Base-by-base conservation (phyloP, 257 asterid genomes). In the Striga asiatica region DNA sequence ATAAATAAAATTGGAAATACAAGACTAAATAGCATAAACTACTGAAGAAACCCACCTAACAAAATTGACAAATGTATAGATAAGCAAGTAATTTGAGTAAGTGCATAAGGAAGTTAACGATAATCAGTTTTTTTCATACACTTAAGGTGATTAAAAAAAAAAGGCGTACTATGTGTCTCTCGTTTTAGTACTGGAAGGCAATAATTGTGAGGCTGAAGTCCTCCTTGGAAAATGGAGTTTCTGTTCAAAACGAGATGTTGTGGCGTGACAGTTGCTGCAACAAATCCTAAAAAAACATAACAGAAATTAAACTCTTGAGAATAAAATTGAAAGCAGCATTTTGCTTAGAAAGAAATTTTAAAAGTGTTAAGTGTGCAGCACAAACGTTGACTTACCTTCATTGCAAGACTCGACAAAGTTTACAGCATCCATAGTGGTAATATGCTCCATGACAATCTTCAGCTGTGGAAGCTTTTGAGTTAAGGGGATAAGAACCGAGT, bases 251-350 rank as follows among this genome's bases (percentile, higher is more conserved):
- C 77, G 54, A 91, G 87, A 80, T 91, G 98, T 14, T 91, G 98
- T 11, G 98, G 98, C 31, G 98, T 91, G 73, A 91, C 94, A 4
- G 98, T 91, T 58, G 98, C 98, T 13, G 94, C 98, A 43, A 91
- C 83, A 72, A 52, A 81, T 60, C 98, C 98, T 91, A 23, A 47
- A 27, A 67, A 68, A 39, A 39, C 8, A 34, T 10, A 27, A 27
- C 7, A 7, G 32, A 27, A 27, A 27, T 2, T 27, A 27, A 2
- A 27, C 7, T 27, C 32, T 27, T 27, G 32, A 27, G 21, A 37
- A 12, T 0, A 17, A 42, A 42, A 14, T 8, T 2, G 49, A 17
- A 2, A 6, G 14, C 32, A 27, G n/a, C n/a, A n/a, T n/a, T 9
- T 14, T 6, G 14, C 12, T 62, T 61, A 31, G 11, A 59, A 50